Base-by-base conservation (phyloP, 805 yeast genomes). In the Wickerhamomyces strasburgensis region DNA sequence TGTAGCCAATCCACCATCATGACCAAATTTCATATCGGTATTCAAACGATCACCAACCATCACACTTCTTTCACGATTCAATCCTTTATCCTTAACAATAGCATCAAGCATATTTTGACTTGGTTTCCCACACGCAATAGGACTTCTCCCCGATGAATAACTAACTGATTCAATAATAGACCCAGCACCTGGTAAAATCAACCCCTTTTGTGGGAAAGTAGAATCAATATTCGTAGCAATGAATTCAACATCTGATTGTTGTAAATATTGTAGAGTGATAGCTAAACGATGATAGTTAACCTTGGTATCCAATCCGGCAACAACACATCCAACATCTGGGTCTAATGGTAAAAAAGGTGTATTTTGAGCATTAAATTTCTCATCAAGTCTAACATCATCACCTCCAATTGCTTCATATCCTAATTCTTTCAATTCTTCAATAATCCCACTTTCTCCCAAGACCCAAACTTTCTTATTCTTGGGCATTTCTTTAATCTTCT, bases 1-100 rank as follows among this genome's bases (percentile, higher is more conserved):
- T 2, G 98, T 89, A 36, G 81, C 88, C 81, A 93, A 69, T 1
- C 93, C 93, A 36, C 96, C 95, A 40, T 79, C 80, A 38, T 75
- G 69, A 30, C 98, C 98, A 60, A 93, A 93, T 54, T 73, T 75
- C 80, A 93, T 90, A 54, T 93, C 98, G 0, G 98, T 93, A 59
- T 93, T 90, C 41, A 93, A 68, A 47, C 98, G 72, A 58, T 93
- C 98, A 15, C 98, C 98, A 40, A 93, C 76, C 98, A 93, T 93
- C 47, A 90, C 72, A 10, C 95, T 80, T 40, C 75, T 70, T 4
- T 62, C 46, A 35, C 77, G 74, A 35, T 78, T 78, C 24, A 77
- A 65, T 14, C 72, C 60, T 40, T 75, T 71, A 44, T 67, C 72
- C 25, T 78, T 77, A 44, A 80, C 75, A 56, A 93, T 84, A 15